Evolutionary conservation across 768 basidiomycete genomes (phyloP).

Genomic region (Obba rivulosa): DNA sequence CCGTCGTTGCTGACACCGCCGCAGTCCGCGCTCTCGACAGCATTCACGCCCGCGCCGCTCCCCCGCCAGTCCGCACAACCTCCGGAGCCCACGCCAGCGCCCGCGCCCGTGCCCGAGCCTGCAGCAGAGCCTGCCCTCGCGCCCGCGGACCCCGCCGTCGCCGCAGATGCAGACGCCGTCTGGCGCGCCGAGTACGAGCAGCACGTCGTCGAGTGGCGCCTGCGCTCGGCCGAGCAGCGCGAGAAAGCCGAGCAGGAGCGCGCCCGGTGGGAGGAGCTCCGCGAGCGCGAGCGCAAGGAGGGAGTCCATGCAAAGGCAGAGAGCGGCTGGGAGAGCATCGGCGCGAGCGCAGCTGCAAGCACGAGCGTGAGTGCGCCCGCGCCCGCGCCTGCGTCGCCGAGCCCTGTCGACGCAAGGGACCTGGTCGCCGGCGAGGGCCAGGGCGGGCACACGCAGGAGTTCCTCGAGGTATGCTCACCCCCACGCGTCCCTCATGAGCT

Average conservation of each 20-base stretch:
- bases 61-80: conserved; percentile 17
- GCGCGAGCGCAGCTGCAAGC: conserved; percentile 14
- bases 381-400: conserved; percentile 25
- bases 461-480: conserved; percentile 24
- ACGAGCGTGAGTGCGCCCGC: conserved; percentile 14
- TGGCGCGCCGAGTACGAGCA: conserved; percentile 70
- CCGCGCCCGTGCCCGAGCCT: conserved; percentile 1
- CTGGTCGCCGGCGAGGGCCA: conserved; percentile 33
- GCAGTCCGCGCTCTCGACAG: conserved; percentile 25
- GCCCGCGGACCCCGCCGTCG: conserved; percentile 5
- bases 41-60: conserved; percentile 22
- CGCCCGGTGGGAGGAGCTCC: conserved; percentile 62
- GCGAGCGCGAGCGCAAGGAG: conserved; percentile 42
- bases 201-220: conserved; percentile 66
- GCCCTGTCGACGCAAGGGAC: conserved; percentile 35
- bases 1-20: neutral
- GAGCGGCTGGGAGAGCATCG: conserved; percentile 32
- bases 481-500: too few relatives aligned
- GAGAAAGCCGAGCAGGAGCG: conserved; percentile 73
- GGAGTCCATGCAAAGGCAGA: conserved; percentile 19
- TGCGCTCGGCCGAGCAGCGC: conserved; percentile 65
- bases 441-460: conserved; percentile 17
- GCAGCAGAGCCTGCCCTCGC: neutral
- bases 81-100: conserved; percentile 1
- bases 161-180: conserved; percentile 30